phyloP scores from a whole-genome alignment of 1,284 basidiomycete species.

The Malassezia japonica region DNA sequence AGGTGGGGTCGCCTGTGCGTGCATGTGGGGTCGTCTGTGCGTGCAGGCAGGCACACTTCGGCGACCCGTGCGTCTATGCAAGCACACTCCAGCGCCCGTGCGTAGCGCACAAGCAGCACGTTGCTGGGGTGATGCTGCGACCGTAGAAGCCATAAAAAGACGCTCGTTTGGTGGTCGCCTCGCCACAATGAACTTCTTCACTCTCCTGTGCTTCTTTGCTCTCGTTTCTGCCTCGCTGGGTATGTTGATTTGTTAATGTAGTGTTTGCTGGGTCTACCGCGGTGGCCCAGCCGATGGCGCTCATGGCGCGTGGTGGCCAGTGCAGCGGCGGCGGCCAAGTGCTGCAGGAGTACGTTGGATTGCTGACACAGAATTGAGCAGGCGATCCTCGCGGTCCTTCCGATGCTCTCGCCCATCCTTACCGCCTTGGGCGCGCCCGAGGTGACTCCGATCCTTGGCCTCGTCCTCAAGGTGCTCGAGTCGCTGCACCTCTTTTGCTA shows the following conservation, averaged over 20 bases:
- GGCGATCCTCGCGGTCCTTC: conserved; percentile 1
- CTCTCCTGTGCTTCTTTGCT: not conserved
- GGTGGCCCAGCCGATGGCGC: not conserved
- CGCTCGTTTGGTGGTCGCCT: not conserved
- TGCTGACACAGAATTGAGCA: conserved; percentile 1
- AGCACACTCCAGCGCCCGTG: no score
- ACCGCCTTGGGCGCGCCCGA: not conserved
- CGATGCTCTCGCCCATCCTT: conserved; percentile 4
- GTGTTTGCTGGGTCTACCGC: not conserved
- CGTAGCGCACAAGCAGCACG: not conserved
- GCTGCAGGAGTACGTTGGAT: not conserved
- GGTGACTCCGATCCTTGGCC: conserved; percentile 2
- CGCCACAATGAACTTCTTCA: not conserved
- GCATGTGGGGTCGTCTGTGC: no score
- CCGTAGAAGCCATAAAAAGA: no score
- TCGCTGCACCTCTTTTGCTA: conserved; percentile 7
- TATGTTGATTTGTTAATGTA: not conserved
- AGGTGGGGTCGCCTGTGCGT: no score
- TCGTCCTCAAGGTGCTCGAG: conserved; percentile 2
- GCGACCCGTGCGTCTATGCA: no score
- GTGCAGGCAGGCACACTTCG: no score
- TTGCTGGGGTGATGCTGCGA: no score
- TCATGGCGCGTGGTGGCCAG: not conserved
- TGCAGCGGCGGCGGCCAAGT: not conserved
- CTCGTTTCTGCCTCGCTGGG: not conserved